Evolutionary conservation across 2,329 filamentous ascomycete species (phyloP).

Genomic region (Colletotrichum truncatum): DNA sequence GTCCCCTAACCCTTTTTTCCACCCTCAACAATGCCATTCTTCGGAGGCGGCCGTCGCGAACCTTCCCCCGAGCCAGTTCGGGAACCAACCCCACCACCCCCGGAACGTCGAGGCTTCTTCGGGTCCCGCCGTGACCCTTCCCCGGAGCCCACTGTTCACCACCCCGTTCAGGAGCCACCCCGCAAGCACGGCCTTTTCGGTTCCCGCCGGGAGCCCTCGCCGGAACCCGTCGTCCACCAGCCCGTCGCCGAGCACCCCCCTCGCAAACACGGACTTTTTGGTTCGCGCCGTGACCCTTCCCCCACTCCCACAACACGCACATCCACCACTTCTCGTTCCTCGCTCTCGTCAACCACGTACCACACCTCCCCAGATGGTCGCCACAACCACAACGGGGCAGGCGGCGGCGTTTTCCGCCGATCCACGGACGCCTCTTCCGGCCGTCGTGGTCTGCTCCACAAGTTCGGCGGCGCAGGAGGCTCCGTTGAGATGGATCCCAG

Average conservation of each 20-base stretch:
- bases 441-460: constrained; percentile 51
- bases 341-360: constrained; percentile 31
- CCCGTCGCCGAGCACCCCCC: constrained; percentile 35
- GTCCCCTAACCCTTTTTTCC: neutral
- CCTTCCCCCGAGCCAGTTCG: constrained; percentile 43
- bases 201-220: constrained; percentile 37
- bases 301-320: constrained; percentile 36
- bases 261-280: constrained; percentile 47
- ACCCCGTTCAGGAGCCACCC: constrained; percentile 35
- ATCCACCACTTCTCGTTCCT: constrained; percentile 31
- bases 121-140: constrained; percentile 39
- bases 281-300: constrained; percentile 39
- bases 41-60: constrained; percentile 38
- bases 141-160: constrained; percentile 39
- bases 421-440: constrained; percentile 39
- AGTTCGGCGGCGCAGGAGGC: constrained; percentile 51
- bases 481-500: constrained; percentile 65
- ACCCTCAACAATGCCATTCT: constrained; percentile 35
- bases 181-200: constrained; percentile 33
- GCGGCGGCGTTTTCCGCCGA: constrained; percentile 37
- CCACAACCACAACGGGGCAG: constrained; percentile 21
- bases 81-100: constrained; percentile 37
- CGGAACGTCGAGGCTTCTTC: constrained; percentile 31
- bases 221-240: constrained; percentile 40
- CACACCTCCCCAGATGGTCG: constrained; percentile 33